Conservation (phyloP, 2,329 filamentous ascomycete species). For the Claviceps fusiformis region DNA sequence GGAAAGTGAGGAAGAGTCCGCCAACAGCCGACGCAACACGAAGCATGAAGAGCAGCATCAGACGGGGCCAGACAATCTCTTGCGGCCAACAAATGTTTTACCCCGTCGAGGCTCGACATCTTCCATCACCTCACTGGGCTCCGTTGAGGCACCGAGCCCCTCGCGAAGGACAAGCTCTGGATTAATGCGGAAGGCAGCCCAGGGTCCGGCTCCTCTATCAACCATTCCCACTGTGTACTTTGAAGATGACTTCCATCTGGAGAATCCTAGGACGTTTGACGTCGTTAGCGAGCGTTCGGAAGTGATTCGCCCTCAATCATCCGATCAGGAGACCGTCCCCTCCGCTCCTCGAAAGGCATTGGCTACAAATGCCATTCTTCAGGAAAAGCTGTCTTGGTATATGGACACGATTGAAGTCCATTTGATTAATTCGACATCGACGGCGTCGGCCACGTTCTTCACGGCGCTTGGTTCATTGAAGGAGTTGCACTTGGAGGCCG, state of each 20-base stretch:
- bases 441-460: constrained; percentile 91
- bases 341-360: constrained; percentile 67
- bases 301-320: constrained; percentile 61
- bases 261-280: constrained; percentile 93
- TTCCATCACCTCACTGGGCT: constrained; percentile 36
- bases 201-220: constrained; percentile 72
- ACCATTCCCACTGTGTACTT: constrained; percentile 92
- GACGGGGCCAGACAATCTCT: constrained; percentile 26
- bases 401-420: constrained; percentile 99
- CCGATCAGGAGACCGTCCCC: constrained; percentile 38
- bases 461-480: constrained; percentile 81
- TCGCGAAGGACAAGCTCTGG: constrained; percentile 32
- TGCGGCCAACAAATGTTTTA: constrained; percentile 27
- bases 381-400: constrained; percentile 98
- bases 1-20: constrained; percentile 55
- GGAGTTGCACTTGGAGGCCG: constrained; percentile 82
- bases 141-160: constrained; percentile 31
- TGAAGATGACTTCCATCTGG: constrained; percentile 85
- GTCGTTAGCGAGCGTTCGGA: constrained; percentile 93
- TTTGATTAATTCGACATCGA: constrained; percentile 89
- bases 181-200: constrained; percentile 43
- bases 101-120: constrained; percentile 24
- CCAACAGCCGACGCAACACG: constrained; percentile 25
- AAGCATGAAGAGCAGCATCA: constrained; percentile 31
- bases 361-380: constrained; percentile 90